Base-by-base conservation (phyloP, 495 filamentous ascomycete species). In the Pyrenopolyporus hunteri region DNA sequence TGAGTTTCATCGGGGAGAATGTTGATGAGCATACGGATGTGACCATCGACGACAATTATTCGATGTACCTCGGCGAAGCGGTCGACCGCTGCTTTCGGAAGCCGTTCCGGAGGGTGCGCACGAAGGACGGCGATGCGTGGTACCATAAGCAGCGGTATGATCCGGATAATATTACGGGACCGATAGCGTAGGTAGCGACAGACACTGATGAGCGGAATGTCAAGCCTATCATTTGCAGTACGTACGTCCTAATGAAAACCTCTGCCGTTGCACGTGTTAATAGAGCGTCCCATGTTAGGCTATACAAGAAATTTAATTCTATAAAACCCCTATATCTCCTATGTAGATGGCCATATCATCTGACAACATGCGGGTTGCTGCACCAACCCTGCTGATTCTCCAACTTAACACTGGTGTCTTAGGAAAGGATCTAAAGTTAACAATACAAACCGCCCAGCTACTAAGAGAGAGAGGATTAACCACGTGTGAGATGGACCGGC, bases 21-120 rank as follows among this genome's bases (percentile, higher is more conserved):
- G 36, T 63, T 2, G 59, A 35, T 19, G 59, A 45, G 32, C n/a
- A 10, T 0, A 57, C 52, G 16, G 45, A 51, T 11, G 59, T 63
- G 1, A 35, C 11, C 16, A 19, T 57, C 7, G 59, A 63, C 31
- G 59, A 63, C 42, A 63, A 63, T 28, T 57, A 57, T 11, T 44
- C 51, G 14, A 37, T 55, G 22, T 35, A n/a, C 17, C 36, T 62
- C 20, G 56, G 51, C 45, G 45, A 63, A 25, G 52, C 59, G 20
- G 59, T 63, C 1, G 45, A 51, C 19, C 29, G 52, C 6, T 63
- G 31, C 17, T 63, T 63, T 2, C 3, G 7, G 40, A 57, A 51
- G 47, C 32, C 39, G 39, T 53, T 63, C 13, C 31, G 47, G 0
- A 63, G 53, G 14, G 47, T 57, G 1, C 39, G 35, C 47, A 57